Evolutionary conservation across 306 rosid genomes (phyloP).

Genomic region (Fragaria nilgerrensis): DNA sequence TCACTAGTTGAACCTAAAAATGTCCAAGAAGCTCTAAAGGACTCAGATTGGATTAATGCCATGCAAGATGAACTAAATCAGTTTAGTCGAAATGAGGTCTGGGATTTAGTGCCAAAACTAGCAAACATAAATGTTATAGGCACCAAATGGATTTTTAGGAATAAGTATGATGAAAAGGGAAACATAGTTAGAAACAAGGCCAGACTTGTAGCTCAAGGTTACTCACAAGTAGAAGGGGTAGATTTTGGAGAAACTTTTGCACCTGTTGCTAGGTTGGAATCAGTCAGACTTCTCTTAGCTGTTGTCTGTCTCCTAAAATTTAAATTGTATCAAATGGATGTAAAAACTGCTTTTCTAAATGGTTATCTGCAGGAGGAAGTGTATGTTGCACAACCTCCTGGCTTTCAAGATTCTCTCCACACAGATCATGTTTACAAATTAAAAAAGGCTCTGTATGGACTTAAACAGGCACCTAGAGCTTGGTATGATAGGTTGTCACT

Average conservation of each 20-base stretch:
- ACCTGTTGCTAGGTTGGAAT: too few relatives aligned
- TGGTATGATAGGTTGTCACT: background rate
- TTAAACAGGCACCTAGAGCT: background rate
- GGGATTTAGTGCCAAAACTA: background rate
- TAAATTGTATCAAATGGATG: background rate
- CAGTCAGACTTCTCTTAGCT: too few relatives aligned
- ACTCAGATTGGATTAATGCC: background rate
- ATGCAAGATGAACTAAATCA: background rate
- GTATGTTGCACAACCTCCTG: background rate
- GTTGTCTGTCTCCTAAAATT: too few relatives aligned
- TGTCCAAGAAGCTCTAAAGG: too few relatives aligned
- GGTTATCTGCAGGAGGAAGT: background rate
- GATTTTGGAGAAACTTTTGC: constrained; percentile 43
- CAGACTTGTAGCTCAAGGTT: background rate
- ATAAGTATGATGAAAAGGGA: background rate
- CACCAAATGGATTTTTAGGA: background rate
- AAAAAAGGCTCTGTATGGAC: background rate
- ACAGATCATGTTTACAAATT: too few relatives aligned
- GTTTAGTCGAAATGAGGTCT: background rate
- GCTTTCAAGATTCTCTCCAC: too few relatives aligned
- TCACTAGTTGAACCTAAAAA: too few relatives aligned
- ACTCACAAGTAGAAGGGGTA: background rate
- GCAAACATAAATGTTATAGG: background rate
- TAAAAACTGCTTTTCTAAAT: too few relatives aligned
- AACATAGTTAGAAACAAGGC: background rate